Conservation (phyloP, 108 stramenopile species). For the Fragilaria crotonensis region DNA sequence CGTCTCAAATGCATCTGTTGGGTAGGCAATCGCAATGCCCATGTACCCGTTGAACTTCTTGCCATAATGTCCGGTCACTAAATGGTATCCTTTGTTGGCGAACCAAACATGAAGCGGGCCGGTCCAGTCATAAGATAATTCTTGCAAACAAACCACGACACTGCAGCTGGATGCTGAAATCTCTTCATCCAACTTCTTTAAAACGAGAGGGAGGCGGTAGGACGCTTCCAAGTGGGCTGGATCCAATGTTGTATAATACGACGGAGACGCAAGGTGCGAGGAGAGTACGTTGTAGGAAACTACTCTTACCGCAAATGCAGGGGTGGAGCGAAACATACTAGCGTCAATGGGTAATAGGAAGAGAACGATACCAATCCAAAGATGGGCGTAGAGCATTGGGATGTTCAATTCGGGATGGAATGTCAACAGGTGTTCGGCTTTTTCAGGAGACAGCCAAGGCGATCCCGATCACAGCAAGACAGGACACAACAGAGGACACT, state of each 20-base stretch:
- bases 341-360: not conserved
- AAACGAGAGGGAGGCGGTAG: slow-evolving; percentile 56
- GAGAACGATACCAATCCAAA: not conserved
- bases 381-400: no score
- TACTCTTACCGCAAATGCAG: slow-evolving; percentile 35
- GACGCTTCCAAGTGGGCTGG: slow-evolving; percentile 54
- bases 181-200: slow-evolving; percentile 71
- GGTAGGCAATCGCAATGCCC: slow-evolving; percentile 80
- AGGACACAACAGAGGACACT: no score
- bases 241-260: slow-evolving; percentile 55
- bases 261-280: slow-evolving; percentile 63
- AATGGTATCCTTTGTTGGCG: slow-evolving; percentile 69
- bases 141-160: slow-evolving; percentile 78
- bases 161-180: slow-evolving; percentile 20
- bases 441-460: no score
- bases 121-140: slow-evolving; percentile 73
- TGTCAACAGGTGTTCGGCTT: no score
- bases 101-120: slow-evolving; percentile 79
- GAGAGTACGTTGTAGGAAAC: slow-evolving; percentile 88
- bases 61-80: slow-evolving; percentile 89
- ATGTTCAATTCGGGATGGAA: no score
- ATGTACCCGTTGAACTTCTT: slow-evolving; percentile 90
- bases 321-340: slow-evolving; percentile 1
- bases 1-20: slow-evolving; percentile 43
- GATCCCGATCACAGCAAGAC: no score